Evolutionary conservation across 1,284 basidiomycete species (phyloP), one percentile per base, ranked within the genome.

Genomic region (Entoloma clypeatum): DNA sequence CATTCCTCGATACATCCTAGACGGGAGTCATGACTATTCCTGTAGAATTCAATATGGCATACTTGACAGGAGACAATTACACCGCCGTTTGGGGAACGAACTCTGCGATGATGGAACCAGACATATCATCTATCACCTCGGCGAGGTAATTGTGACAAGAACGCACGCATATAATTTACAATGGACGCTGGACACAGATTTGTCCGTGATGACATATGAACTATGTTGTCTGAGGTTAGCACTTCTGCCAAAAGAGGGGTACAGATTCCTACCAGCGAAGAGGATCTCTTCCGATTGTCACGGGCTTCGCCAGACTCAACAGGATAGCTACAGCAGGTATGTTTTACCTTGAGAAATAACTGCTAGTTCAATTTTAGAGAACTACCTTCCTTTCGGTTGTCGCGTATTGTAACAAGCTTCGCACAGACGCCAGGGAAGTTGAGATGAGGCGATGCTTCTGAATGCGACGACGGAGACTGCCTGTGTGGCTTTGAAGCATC

Each of bases 1-100:
- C 88, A 50, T 90, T 90, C n/a, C 79, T 77, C 0, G 88, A 91
- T 13, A 78, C 26, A 58, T 91, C 89, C 80, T 89, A 50, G 7
- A 50, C 14, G 9, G 30, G 47, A 17, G 27, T 7, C 10, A 13
- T 4, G 7, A 21, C 13, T 17, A 30, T 16, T 6, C 26, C 2
- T 10, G 8, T 13, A 21, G 18, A 22, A 27, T 4, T 18, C 22
- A 16, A 25, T 7, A 26, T 31, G 26, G 33, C 55, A 33, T 56
- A 85, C 84, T 62, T 86, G 80, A 53, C 86, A 87, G 3, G 86
- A 87, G 36, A 88, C 71, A 48, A 87, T 78, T 26, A 84, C 67
- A 3, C 82, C 81, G 37, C 83, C 86, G 3, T 72, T 73, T 26
- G 78, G 77, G n/a, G 83, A 81, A 33, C 69, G 71, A 38, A 88